Conservation (phyloP, 2,329 filamentous ascomycete species). For the Botrytis sinoallii region DNA sequence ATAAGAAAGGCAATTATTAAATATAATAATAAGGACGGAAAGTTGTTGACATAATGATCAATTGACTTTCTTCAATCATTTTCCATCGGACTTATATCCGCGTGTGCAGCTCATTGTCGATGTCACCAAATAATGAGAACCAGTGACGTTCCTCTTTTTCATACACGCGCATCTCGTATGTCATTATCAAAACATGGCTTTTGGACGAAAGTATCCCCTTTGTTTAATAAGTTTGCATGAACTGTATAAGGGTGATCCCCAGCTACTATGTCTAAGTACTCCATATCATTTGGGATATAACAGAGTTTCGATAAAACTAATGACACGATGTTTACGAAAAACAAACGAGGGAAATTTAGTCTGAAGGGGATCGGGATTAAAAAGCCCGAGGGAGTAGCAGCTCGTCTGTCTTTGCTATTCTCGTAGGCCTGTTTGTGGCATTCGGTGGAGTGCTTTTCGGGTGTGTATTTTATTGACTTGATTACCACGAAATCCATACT, state of each 20-base stretch:
- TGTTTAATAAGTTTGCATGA: neutral
- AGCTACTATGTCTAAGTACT: neutral
- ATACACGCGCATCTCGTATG: conserved; percentile 1
- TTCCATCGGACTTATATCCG: neutral
- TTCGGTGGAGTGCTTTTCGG: conserved; percentile 60
- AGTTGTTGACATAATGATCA: neutral
- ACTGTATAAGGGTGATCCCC: neutral
- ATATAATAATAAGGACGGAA: neutral
- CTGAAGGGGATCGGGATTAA: conserved; percentile 33
- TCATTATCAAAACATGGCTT: neutral
- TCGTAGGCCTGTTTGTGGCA: conserved; percentile 58
- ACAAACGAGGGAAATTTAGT: neutral
- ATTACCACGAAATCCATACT: neutral
- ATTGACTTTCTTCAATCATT: neutral
- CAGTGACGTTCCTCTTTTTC: neutral
- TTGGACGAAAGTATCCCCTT: neutral
- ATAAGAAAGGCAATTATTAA: neutral
- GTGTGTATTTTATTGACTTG: conserved; percentile 35
- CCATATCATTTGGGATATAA: neutral
- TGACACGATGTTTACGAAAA: neutral
- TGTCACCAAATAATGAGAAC: neutral
- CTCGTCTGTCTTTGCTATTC: conserved; percentile 58
- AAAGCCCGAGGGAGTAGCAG: conserved; percentile 51
- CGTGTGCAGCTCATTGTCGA: neutral
- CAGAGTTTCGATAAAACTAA: neutral